Conservation (phyloP, 257 asterid genomes). For the Cordia subcordata region DNA sequence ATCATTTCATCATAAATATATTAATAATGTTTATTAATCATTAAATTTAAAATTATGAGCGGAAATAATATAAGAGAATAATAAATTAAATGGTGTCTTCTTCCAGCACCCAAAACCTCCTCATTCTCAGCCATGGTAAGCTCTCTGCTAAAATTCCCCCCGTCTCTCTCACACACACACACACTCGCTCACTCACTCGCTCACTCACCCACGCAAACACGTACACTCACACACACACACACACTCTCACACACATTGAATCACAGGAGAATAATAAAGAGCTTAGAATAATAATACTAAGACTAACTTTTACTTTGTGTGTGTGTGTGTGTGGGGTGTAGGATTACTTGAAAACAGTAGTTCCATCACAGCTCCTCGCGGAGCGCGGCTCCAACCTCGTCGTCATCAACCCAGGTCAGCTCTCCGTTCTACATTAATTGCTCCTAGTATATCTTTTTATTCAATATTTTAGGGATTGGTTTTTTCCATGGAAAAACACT, state of each 20-base stretch:
- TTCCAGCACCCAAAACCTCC: background rate
- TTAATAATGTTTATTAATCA: no score
- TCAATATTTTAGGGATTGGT: no score
- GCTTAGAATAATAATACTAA: conserved; percentile 5
- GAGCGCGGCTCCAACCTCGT: conserved; percentile 97
- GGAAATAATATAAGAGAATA: no score
- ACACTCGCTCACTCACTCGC: background rate
- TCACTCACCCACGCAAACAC: no score
- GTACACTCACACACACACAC: conserved; percentile 5
- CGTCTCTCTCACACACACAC: conserved; percentile 1
- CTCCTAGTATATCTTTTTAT: background rate
- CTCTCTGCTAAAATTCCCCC: background rate
- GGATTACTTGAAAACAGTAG: conserved; percentile 79
- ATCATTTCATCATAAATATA: no score
- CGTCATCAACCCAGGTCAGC: conserved; percentile 85
- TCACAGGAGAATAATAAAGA: no score
- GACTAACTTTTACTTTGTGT: background rate
- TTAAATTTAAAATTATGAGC: no score
- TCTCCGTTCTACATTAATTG: conserved; percentile 2
- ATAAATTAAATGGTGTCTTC: background rate
- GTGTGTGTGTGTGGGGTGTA: conserved; percentile 15
- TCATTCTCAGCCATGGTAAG: conserved; percentile 29
- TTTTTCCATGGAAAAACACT: no score
- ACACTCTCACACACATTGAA: no score
- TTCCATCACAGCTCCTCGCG: conserved; percentile 80